Evolutionary conservation across 1,139 yeast genomes (phyloP), one percentile per base, ranked within the genome.

Genomic region (Geotrichum australiense): DNA sequence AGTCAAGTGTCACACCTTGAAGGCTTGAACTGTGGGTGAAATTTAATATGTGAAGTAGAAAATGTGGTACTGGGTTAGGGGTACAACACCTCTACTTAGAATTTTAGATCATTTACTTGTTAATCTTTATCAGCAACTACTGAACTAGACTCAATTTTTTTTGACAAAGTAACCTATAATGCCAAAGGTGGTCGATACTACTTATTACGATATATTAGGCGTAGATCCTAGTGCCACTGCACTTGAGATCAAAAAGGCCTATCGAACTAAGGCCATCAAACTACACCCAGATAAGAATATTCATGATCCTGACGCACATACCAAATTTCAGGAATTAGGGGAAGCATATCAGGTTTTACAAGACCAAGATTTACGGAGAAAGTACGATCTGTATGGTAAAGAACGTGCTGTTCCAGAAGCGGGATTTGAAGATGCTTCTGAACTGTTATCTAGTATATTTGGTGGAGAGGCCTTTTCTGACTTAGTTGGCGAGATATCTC

Each of bases 221-320:
- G 71, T 93, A 26, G 51, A 65, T 31, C 71, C 81, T 3, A 76
- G 74, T 21, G 97, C 98, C 29, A 76, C 89, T 1, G 76, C 82
- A 5, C 69, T 78, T 22, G 94, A 86, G 45, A 89, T 91, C 63
- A 93, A 91, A 62, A 86, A 85, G 62, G 96, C 96, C 0, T 91
- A 91, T 64, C 72, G 98, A 48, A 82, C 81, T 62, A 79, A 80
- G 57, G 97, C 97, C 6, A 80, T 91, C 59, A 70, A 67, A 46
- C 81, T 87, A 49, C 98, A 93, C 62, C 98, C 98, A 0, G 98
- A 91, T 62, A 93, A 91, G 66, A 87, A 91, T 56, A 97, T 96
- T 6, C 77, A 80, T 53, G 85, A 82, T 56, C 89, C 91, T 5
- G 67, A 68, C 22, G 96, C 96, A 4, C 89, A 89, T 35, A 71